phyloP scores from a whole-genome alignment of 176 grass and related monocot genomes.

The Lolium multiflorum region DNA sequence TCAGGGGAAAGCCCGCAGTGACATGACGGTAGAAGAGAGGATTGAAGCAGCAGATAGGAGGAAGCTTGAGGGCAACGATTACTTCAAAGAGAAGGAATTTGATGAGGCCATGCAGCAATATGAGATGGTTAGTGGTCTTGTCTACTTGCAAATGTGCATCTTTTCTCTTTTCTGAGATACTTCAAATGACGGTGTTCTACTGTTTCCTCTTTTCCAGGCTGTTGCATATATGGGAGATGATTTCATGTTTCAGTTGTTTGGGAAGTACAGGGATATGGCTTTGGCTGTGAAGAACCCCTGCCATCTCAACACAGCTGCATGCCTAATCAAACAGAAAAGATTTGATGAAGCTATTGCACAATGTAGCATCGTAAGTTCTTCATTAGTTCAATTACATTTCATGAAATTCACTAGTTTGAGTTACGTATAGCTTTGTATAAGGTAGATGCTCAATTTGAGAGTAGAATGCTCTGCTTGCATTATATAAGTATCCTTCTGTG shows the following conservation, averaged over 20 bases:
- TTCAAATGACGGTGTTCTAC: constrained; percentile 16
- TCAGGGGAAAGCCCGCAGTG: constrained; percentile 90
- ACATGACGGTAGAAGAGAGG: constrained; percentile 98
- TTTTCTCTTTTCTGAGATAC: neutral
- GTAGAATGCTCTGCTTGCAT: neutral
- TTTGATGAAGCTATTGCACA: constrained; percentile 84
- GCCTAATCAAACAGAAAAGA: constrained; percentile 80
- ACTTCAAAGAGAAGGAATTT: constrained; percentile 86
- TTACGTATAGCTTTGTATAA: neutral
- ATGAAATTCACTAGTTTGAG: neutral
- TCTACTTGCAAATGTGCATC: constrained; percentile 5
- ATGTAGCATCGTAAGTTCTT: constrained; percentile 73
- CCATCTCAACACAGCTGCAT: constrained; percentile 93
- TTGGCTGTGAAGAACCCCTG: constrained; percentile 96
- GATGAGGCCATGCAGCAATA: constrained; percentile 95
- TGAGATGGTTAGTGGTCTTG: constrained; percentile 69
- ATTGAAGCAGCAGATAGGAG: constrained; percentile 93
- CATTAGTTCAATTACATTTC: neutral
- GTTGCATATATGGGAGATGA: constrained; percentile 99
- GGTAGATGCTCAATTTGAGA: neutral
- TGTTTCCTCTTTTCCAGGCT: constrained; percentile 62
- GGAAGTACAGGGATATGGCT: constrained; percentile 98
- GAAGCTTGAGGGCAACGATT: constrained; percentile 80
- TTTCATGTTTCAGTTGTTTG: constrained; percentile 99
- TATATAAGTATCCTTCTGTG: neutral